Conservation (phyloP, 2,329 filamentous ascomycete genomes). For the Xylaria sp. region DNA sequence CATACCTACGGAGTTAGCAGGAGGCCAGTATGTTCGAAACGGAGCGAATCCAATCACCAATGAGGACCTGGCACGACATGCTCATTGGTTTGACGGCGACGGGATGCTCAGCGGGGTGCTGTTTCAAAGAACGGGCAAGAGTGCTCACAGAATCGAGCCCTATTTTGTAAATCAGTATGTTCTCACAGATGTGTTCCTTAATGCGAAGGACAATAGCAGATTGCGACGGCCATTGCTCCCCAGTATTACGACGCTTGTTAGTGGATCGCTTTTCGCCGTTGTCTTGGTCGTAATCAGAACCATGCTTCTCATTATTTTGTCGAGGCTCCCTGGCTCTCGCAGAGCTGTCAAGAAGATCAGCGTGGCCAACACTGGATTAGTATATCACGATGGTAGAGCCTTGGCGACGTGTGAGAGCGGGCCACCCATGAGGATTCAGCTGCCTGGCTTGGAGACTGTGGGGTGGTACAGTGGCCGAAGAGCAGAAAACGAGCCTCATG, state of each 20-base stretch:
- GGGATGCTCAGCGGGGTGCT: conserved; percentile 74
- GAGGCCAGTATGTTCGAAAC: conserved; percentile 75
- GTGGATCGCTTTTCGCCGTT: conserved; percentile 58
- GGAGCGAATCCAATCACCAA: conserved; percentile 71
- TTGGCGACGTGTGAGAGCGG: conserved; percentile 75
- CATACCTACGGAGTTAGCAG: conserved; percentile 68
- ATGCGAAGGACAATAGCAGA: conserved; percentile 52
- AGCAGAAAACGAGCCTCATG: conserved; percentile 56
- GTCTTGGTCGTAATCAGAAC: conserved; percentile 60
- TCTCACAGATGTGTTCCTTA: conserved; percentile 68
- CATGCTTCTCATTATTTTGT: conserved; percentile 62
- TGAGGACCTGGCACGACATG: conserved; percentile 63
- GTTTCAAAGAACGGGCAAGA: conserved; percentile 53
- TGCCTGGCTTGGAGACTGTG: conserved; percentile 69
- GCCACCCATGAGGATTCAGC: conserved; percentile 67
- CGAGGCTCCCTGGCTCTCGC: conserved; percentile 60
- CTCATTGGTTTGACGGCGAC: conserved; percentile 78
- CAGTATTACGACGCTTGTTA: conserved; percentile 70
- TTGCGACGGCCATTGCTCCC: conserved; percentile 65
- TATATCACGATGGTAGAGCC: conserved; percentile 72
- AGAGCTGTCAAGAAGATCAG: conserved; percentile 69
- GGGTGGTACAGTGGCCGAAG: conserved; percentile 70
- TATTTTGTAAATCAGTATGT: conserved; percentile 74
- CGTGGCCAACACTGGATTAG: conserved; percentile 69
- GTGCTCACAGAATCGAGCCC: conserved; percentile 53